Conservation (phyloP, 768 basidiomycete species). For the Suillus luteus region DNA sequence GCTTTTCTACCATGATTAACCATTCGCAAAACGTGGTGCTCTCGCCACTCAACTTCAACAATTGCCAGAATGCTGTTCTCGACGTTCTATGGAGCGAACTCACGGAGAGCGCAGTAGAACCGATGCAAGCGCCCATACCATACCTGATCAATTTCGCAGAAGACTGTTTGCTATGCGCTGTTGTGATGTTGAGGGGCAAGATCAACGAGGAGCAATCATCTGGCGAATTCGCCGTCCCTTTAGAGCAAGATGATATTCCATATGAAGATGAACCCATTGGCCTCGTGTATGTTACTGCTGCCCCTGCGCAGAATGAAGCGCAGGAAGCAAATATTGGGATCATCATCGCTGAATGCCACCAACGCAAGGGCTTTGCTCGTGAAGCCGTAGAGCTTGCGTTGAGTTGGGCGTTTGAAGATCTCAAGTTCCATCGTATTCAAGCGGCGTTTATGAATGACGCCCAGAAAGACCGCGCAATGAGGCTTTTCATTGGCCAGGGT, state of each 20-base stretch:
- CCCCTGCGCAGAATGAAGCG: slow-evolving; percentile 21
- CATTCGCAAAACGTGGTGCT: slow-evolving; percentile 1
- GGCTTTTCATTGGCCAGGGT: slow-evolving; percentile 50
- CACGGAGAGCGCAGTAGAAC: slow-evolving; percentile 28
- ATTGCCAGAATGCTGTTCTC: background rate
- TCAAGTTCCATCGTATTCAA: slow-evolving; percentile 38
- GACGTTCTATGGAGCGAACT: slow-evolving; percentile 27
- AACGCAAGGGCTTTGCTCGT: slow-evolving; percentile 45
- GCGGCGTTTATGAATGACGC: slow-evolving; percentile 47
- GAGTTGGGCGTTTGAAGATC: slow-evolving; percentile 44
- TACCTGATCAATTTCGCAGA: slow-evolving; percentile 26
- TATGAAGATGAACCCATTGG: slow-evolving; percentile 14
- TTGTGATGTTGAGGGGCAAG: slow-evolving; percentile 17
- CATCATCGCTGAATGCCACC: slow-evolving; percentile 41
- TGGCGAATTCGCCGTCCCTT: background rate
- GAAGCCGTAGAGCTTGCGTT: slow-evolving; percentile 49
- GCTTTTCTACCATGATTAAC: background rate
- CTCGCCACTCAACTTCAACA: background rate
- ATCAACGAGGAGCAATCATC: fast-evolving
- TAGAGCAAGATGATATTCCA: background rate
- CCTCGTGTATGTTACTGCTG: slow-evolving; percentile 30
- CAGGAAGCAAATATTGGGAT: slow-evolving; percentile 62
- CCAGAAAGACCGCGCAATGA: slow-evolving; percentile 43
- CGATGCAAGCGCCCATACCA: slow-evolving; percentile 27
- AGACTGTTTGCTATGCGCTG: slow-evolving; percentile 33